Evolutionary conservation across 75 land plant genomes (phyloP).

Genomic region (Pinus tabuliformis): DNA sequence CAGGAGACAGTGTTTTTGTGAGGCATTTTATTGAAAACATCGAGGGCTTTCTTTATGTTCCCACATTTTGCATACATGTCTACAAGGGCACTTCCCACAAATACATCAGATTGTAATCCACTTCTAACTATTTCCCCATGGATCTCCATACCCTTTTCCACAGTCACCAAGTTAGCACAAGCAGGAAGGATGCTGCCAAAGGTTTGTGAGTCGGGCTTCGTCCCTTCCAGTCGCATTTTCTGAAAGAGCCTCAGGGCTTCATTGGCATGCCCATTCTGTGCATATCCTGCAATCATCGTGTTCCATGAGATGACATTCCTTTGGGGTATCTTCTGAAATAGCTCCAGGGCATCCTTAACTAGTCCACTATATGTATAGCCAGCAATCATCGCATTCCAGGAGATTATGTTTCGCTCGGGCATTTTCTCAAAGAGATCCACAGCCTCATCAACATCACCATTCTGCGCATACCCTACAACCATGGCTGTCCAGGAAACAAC

Average conservation of each 20-base stretch:
- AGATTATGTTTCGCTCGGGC: slow-evolving; percentile 1
- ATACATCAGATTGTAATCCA: slow-evolving; percentile 23
- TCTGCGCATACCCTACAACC: slow-evolving; percentile 38
- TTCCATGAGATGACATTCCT: slow-evolving; percentile 12
- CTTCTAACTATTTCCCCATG: background rate
- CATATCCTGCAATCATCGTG: slow-evolving; percentile 11
- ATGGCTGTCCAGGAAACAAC: slow-evolving; percentile 53
- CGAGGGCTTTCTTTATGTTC: slow-evolving; percentile 14
- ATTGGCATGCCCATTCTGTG: slow-evolving; percentile 8
- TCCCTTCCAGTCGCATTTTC: slow-evolving; percentile 1
- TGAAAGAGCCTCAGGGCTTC: slow-evolving; percentile 8
- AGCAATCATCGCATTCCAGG: background rate
- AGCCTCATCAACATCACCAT: slow-evolving; percentile 27
- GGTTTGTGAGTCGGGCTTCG: slow-evolving; percentile 6
- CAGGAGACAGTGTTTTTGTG: slow-evolving; percentile 54
- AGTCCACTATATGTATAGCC: slow-evolving; percentile 6
- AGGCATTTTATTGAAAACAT: slow-evolving; percentile 50
- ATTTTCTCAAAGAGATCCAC: slow-evolving; percentile 26
- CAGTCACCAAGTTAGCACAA: background rate
- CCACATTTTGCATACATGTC: slow-evolving; percentile 39
- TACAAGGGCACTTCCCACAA: slow-evolving; percentile 43
- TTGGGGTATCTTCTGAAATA: slow-evolving; percentile 6
- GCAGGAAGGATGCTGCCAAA: slow-evolving; percentile 8
- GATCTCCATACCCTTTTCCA: slow-evolving; percentile 3
- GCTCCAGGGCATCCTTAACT: slow-evolving; percentile 1